phyloP scores from a whole-genome alignment of 2,329 filamentous ascomycete species.

The Huntiella omanensis region DNA sequence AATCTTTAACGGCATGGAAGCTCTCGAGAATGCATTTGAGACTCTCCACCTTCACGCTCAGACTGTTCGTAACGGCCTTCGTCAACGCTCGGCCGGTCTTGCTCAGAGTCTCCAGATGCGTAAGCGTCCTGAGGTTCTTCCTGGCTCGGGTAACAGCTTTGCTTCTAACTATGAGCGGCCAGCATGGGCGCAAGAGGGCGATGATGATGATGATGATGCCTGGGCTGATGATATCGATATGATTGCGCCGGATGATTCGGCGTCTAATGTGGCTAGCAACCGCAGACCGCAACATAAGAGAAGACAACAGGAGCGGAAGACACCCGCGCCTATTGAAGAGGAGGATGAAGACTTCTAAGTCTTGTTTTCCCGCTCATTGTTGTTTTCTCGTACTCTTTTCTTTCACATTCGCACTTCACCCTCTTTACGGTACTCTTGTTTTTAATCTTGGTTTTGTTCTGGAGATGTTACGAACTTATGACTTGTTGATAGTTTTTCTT shows the following conservation, averaged over 20 bases:
- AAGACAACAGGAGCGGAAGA: constrained; percentile 43
- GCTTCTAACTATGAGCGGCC: constrained; percentile 27
- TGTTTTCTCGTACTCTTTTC: background rate
- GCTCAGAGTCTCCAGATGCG: constrained; percentile 43
- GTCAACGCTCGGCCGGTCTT: constrained; percentile 66
- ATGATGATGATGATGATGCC: constrained; percentile 34
- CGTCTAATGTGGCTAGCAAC: constrained; percentile 62
- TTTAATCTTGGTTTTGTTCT: constrained; percentile 2
- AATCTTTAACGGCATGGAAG: constrained; percentile 88
- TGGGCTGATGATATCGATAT: constrained; percentile 35
- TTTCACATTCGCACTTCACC: background rate
- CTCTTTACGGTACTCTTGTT: background rate
- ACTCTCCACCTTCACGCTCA: constrained; percentile 74
- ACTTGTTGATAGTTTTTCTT: constrained; percentile 6
- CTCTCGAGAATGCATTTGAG: constrained; percentile 85
- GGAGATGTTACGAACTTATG: background rate
- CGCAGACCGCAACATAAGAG: constrained; percentile 47
- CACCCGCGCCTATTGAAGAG: constrained; percentile 55
- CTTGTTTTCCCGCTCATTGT: background rate
- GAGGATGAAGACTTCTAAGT: constrained; percentile 41
- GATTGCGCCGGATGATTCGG: constrained; percentile 59
- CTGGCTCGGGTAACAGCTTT: constrained; percentile 28
- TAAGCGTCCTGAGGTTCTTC: constrained; percentile 35
- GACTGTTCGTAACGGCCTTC: constrained; percentile 55
- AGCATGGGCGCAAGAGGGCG: constrained; percentile 23